Conservation (phyloP, 2,329 filamentous ascomycete genomes). For the Daldinia eschscholtzii region DNA sequence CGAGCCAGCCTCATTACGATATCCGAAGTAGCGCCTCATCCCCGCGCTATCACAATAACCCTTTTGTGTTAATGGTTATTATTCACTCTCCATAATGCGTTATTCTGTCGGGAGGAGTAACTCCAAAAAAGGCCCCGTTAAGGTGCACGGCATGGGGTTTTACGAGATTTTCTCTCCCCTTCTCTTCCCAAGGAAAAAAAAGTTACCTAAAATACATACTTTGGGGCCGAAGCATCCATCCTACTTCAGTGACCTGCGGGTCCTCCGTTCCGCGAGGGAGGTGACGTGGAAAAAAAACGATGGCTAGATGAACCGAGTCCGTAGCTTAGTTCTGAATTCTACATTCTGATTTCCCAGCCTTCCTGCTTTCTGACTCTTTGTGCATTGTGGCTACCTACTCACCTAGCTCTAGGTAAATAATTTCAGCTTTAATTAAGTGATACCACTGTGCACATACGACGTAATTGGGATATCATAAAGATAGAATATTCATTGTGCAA, state of each 20-base stretch:
- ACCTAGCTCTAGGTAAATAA: not conserved
- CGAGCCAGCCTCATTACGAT: slow-evolving; percentile 31
- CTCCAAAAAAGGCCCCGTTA: not conserved
- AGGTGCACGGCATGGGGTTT: slow-evolving; percentile 8
- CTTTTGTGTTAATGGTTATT: slow-evolving; percentile 38
- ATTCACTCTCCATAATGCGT: slow-evolving; percentile 30
- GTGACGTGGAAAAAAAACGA: slow-evolving; percentile 21
- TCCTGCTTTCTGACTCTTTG: not conserved
- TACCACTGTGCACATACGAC: not conserved
- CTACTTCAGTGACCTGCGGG: slow-evolving; percentile 12
- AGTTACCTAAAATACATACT: slow-evolving; percentile 19
- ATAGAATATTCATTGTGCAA: not conserved
- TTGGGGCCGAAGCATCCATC: slow-evolving; percentile 20
- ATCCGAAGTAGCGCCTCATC: slow-evolving; percentile 29
- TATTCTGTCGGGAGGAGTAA: slow-evolving; percentile 18
- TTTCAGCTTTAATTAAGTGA: not conserved
- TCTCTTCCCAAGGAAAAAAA: not conserved
- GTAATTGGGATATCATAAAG: not conserved
- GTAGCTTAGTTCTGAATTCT: slow-evolving; percentile 40
- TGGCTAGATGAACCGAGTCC: slow-evolving; percentile 31
- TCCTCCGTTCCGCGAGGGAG: slow-evolving; percentile 10
- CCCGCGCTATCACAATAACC: slow-evolving; percentile 25
- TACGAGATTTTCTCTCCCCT: slow-evolving; percentile 9
- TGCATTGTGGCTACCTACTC: not conserved
- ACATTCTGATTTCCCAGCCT: slow-evolving; percentile 29